These are phyloP conservation scores for Diaporthe aspalathi DNA, from an alignment of 2,329 filamentous ascomycete genomes.

Conservation along the genomic window DNA sequence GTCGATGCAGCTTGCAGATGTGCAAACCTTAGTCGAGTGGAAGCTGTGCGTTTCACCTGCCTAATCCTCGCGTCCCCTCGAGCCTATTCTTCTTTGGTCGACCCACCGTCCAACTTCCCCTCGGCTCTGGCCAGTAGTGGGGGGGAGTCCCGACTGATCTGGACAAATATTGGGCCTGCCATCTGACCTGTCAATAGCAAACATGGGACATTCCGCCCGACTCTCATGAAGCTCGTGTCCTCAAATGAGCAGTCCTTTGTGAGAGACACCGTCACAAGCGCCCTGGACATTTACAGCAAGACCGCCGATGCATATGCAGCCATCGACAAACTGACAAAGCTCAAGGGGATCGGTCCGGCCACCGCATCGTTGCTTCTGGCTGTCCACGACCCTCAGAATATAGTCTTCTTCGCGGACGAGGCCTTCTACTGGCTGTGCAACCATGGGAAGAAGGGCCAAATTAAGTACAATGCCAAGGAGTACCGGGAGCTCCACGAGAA, in stretches of 20 bases:
- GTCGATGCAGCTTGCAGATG: conserved; percentile 65
- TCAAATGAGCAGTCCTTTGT: conserved; percentile 68
- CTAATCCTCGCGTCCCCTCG: conserved; percentile 2
- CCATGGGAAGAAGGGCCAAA: conserved; percentile 59
- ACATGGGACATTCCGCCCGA: conserved; percentile 72
- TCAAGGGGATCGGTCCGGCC: conserved; percentile 83
- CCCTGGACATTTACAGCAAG: conserved; percentile 59
- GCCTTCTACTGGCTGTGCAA: conserved; percentile 78
- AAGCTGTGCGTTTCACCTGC: conserved; percentile 68
- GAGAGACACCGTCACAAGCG: conserved; percentile 61
- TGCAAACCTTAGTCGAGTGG: conserved; percentile 74
- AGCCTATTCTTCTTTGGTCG: conserved; percentile 16
- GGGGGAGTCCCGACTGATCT: conserved; percentile 10
- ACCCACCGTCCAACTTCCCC: not conserved
- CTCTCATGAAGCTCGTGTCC: conserved; percentile 68
- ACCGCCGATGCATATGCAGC: conserved; percentile 54
- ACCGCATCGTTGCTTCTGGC: conserved; percentile 81
- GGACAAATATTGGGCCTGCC: conserved; percentile 17
- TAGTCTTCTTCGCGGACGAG: conserved; percentile 86
- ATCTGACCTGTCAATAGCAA: conserved; percentile 52
- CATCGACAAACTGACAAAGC: conserved; percentile 64
- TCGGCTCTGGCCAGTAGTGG: conserved; percentile 4
- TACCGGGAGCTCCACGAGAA: conserved; percentile 67
- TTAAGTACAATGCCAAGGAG: conserved; percentile 78
- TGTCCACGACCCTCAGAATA: conserved; percentile 66